These are phyloP conservation scores for Pestalotiopsis sp. DNA, from an alignment of 2,329 filamentous ascomycete genomes.

Conservation along the genomic window DNA sequence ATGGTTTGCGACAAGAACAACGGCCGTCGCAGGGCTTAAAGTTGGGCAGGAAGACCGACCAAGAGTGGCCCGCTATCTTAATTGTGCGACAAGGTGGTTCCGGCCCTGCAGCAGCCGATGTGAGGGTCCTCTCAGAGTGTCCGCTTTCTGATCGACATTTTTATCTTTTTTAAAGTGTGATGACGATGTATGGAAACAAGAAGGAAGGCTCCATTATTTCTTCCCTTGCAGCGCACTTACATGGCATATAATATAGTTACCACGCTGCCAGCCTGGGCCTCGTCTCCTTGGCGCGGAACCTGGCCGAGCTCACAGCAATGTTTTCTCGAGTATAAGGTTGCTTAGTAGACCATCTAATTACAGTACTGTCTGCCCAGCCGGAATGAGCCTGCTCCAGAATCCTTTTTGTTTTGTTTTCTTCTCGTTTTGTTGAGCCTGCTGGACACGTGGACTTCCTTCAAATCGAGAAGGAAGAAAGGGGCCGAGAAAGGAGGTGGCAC, in stretches of 20 bases:
- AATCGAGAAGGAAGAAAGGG: background rate
- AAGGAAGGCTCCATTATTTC: background rate
- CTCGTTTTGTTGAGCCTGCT: background rate
- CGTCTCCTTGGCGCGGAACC: background rate
- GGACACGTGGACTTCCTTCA: background rate
- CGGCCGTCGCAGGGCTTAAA: background rate
- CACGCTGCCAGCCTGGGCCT: background rate
- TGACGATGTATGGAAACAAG: background rate
- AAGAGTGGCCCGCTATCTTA: background rate
- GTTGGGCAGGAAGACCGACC: background rate
- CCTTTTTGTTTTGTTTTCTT: background rate
- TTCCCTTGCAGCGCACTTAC: background rate
- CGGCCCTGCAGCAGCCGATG: background rate
- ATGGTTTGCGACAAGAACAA: background rate
- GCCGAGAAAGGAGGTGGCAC: background rate
- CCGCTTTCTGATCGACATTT: background rate
- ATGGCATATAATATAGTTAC: background rate
- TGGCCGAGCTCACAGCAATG: background rate
- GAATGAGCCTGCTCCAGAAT: background rate
- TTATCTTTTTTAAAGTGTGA: background rate
- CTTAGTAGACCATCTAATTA: background rate
- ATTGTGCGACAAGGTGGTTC: background rate
- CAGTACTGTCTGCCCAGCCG: background rate
- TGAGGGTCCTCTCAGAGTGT: background rate
- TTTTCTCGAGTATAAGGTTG: background rate